These are phyloP conservation scores for Monilinia aucupariae DNA, from an alignment of 2,329 filamentous ascomycete species.

Conservation along the genomic window DNA sequence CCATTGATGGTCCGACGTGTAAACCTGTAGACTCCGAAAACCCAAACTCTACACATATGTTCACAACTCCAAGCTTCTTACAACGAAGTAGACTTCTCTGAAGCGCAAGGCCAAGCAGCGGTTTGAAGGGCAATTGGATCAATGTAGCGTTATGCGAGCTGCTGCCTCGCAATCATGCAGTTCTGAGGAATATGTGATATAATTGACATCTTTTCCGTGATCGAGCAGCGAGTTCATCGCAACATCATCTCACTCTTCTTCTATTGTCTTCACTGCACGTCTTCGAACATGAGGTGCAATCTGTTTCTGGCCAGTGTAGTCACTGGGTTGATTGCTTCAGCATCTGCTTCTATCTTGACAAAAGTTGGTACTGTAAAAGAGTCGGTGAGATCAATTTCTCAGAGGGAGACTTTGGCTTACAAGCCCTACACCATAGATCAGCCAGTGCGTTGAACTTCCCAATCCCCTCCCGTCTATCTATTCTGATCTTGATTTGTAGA, in stretches of 20 bases:
- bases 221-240: neutral
- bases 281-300: slow-evolving; percentile 15
- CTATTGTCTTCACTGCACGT: neutral
- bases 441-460: slow-evolving; percentile 20
- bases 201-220: slow-evolving; percentile 4
- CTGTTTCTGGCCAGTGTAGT: slow-evolving; percentile 10
- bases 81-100: no score
- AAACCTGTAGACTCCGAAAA: no score
- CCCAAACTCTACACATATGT: no score
- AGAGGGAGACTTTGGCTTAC: slow-evolving; percentile 3
- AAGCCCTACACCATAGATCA: slow-evolving; percentile 22
- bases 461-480: neutral
- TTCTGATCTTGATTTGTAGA: slow-evolving; percentile 30
- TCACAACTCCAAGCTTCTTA: no score
- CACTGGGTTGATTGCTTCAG: neutral
- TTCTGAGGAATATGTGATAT: neutral
- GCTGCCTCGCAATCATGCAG: no score
- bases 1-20: no score
- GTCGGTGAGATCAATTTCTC: neutral
- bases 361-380: slow-evolving; percentile 6
- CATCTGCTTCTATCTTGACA: slow-evolving; percentile 13
- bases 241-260: neutral
- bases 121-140: no score
- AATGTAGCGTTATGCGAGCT: no score
- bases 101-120: no score